phyloP scores from a whole-genome alignment of 495 filamentous ascomycete species.

The Thozetella sp. region DNA sequence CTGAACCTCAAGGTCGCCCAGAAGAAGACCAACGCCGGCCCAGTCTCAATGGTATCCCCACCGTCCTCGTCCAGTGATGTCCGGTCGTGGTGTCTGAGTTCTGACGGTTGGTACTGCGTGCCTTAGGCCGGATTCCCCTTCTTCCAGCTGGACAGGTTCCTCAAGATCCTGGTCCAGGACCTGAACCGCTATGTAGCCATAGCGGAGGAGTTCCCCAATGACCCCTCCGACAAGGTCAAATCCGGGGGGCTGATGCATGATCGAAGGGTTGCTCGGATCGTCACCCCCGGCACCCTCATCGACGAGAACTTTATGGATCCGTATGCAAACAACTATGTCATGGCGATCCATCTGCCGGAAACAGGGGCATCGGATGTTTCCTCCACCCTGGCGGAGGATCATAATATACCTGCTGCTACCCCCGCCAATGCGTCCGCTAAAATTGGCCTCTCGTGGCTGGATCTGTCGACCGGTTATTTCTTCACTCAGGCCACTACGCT shows the following conservation, averaged over 20 bases:
- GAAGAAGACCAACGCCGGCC: conserved; percentile 73
- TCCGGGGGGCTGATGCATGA: conserved; percentile 80
- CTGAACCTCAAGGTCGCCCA: conserved; percentile 87
- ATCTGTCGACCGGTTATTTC: conserved; percentile 93
- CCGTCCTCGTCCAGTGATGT: neutral
- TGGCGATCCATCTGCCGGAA: conserved; percentile 64
- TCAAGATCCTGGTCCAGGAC: conserved; percentile 92
- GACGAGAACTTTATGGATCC: conserved; percentile 97
- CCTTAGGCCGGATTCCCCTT: conserved; percentile 90
- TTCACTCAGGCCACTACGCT: conserved; percentile 81
- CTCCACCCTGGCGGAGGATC: conserved; percentile 6
- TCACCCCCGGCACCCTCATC: conserved; percentile 94
- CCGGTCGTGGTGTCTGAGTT: conserved; percentile 10
- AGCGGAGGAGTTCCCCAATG: conserved; percentile 84
- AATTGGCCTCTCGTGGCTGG: conserved; percentile 88
- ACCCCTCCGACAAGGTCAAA: conserved; percentile 64
- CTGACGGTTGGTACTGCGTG: conserved; percentile 25
- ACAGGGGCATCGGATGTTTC: conserved; percentile 7
- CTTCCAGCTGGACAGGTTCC: conserved; percentile 85
- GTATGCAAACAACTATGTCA: conserved; percentile 87
- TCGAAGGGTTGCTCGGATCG: conserved; percentile 78
- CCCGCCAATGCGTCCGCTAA: conserved; percentile 18
- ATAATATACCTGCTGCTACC: neutral
- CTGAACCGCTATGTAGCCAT: conserved; percentile 89
- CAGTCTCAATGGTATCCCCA: conserved; percentile 74